These are phyloP conservation scores for Spathaspora jeffriesii DNA, from an alignment of 1,139 yeast genomes.

Conservation along the genomic window DNA sequence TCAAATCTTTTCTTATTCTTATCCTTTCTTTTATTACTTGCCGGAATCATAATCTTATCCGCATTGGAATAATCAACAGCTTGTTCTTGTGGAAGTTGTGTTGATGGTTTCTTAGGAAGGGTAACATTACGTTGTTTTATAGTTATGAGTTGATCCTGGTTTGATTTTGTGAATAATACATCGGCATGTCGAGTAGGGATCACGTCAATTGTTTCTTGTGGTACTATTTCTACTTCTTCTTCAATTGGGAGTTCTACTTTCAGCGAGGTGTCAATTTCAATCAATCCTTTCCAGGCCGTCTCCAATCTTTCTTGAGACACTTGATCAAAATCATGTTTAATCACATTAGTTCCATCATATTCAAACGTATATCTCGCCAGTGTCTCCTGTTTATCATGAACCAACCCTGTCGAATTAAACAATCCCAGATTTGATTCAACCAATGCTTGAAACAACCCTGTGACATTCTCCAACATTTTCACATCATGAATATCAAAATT, in stretches of 20 bases:
- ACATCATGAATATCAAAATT: slow-evolving; percentile 5
- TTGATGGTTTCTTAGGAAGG: slow-evolving; percentile 9
- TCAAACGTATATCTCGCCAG: slow-evolving; percentile 17
- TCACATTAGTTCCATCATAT: slow-evolving; percentile 16
- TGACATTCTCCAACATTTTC: slow-evolving; percentile 1
- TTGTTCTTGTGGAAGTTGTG: slow-evolving; percentile 5
- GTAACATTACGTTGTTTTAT: slow-evolving; percentile 32
- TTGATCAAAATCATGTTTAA: slow-evolving; percentile 20
- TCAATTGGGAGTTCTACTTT: slow-evolving; percentile 9
- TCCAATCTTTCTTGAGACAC: slow-evolving; percentile 17
- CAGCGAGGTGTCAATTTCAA: slow-evolving; percentile 13
- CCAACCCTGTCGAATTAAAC: slow-evolving; percentile 4
- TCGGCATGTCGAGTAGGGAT: slow-evolving; percentile 4
- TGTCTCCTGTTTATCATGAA: slow-evolving; percentile 8
- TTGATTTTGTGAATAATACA: slow-evolving; percentile 11
- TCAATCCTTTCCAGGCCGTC: slow-evolving; percentile 18
- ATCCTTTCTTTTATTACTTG: slow-evolving; percentile 18
- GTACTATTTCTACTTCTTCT: slow-evolving; percentile 16
- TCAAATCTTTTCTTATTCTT: slow-evolving; percentile 56
- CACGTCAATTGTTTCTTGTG: slow-evolving; percentile 8
- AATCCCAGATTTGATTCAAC: neutral
- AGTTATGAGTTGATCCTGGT: slow-evolving; percentile 56
- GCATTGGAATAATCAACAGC: slow-evolving; percentile 49
- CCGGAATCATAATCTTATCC: slow-evolving; percentile 44
- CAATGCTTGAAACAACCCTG: neutral